Evolutionary conservation across 768 basidiomycete species (phyloP).

Genomic region (Cantharellus cinnabarinus): DNA sequence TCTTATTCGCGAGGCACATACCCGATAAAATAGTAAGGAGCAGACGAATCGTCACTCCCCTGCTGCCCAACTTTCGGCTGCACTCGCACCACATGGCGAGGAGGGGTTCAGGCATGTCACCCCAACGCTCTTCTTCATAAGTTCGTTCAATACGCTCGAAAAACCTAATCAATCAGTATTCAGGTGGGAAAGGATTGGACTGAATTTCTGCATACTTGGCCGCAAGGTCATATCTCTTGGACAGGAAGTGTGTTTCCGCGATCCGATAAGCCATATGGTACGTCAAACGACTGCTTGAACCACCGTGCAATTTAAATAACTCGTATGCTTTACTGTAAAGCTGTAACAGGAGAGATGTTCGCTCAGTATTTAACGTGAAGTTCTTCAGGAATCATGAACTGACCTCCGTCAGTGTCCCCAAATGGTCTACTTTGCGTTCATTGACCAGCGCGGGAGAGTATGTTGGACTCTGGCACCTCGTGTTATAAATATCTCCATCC

Average conservation of each 20-base stretch:
- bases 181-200: not conserved
- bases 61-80: slow-evolving; percentile 55
- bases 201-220: slow-evolving; percentile 32
- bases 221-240: slow-evolving; percentile 71
- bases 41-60: slow-evolving; percentile 55
- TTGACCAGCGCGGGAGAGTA: slow-evolving; percentile 58
- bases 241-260: slow-evolving; percentile 63
- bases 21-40: slow-evolving; percentile 68
- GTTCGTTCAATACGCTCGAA: slow-evolving; percentile 82
- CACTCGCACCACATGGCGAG: slow-evolving; percentile 67
- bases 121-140: slow-evolving; percentile 76
- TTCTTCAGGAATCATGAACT: slow-evolving; percentile 5
- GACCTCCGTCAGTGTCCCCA: slow-evolving; percentile 67
- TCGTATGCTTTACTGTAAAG: slow-evolving; percentile 91
- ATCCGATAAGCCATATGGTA: slow-evolving; percentile 85
- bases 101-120: slow-evolving; percentile 48
- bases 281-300: slow-evolving; percentile 56
- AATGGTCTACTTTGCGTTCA: slow-evolving; percentile 84
- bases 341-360: slow-evolving; percentile 19
- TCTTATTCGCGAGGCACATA: slow-evolving; percentile 12
- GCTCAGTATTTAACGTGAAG: not conserved
- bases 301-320: slow-evolving; percentile 58
- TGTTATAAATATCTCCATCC: not conserved
- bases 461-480: not conserved
- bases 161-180: slow-evolving; percentile 31